Evolutionary conservation across 2,329 filamentous ascomycete genomes (phyloP), one percentile per base, ranked within the genome.

Genomic region (Xylariaceae sp.): DNA sequence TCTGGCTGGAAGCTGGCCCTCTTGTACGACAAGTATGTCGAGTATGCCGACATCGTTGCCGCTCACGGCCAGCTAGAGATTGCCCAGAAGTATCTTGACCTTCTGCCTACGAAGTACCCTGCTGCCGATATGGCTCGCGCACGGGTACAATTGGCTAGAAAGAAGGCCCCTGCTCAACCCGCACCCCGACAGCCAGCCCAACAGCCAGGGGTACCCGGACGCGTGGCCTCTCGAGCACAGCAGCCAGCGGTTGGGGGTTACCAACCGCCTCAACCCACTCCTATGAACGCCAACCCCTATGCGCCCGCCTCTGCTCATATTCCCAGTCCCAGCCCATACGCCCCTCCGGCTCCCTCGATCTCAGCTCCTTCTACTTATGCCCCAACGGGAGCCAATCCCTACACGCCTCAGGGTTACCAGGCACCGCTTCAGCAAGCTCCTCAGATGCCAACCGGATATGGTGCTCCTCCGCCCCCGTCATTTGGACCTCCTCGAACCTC

Each of bases 1-100:
- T 86, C 87, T 1, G 90, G 88, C 67, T 99, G 93, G 93, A 97
- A 96, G 77, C 85, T 99, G 61, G 83, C 86, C 44, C 81, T 87
- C 2, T 79, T 99, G 56, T 99, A 99, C 74, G 88, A 92, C 73
- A 96, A 96, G 44, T 99, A 99, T 72, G 88, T 89, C 34, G 94
- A 99, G 76, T 99, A 97, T 73, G 93, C 94, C 11, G 93, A 99
- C 72, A 92, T 99, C 66, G 86, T 95, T 59, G 92, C 94, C 51
- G 86, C 90, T 5, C 90, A 97, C 70, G 94, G 95, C 10, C 90
- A 95, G 68, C 78, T 99, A 56, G 81, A 86, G 37, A 85, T 92
- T 67, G 95, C 94, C 4, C 89, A 96, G 75, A 92, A 89, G 73
- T 99, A 99, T 71, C 84, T 99, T 47, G 85, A 92, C 70, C 84